Percentiles rank a stretch among this genome's conserved stretches.
Conservation (phyloP, 169 alveolate genomes). For the Cyclospora cayetanensis region DNA sequence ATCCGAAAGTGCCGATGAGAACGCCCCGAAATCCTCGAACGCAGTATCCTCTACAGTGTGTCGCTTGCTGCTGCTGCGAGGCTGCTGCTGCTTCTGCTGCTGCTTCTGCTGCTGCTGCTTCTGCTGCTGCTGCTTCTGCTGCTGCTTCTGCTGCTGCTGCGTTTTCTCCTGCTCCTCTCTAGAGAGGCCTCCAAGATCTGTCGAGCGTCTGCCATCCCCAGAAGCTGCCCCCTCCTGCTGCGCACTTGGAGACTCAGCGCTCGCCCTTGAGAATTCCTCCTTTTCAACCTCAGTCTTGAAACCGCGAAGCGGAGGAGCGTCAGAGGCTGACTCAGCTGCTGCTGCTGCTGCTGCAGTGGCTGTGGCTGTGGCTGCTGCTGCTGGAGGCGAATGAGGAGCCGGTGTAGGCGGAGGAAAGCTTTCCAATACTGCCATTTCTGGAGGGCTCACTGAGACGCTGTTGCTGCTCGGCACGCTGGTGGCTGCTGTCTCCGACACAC, state of each 20-base stretch:
- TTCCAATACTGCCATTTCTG: too few species aligned
- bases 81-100: not conserved
- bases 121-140: conserved; percentile 10
- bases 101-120: conserved; percentile 17
- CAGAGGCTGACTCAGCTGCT: not conserved
- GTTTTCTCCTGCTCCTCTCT: not conserved
- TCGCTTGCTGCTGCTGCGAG: not conserved
- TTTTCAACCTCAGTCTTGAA: too few species aligned
- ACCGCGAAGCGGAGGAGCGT: too few species aligned
- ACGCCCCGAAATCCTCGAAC: conserved; percentile 29
- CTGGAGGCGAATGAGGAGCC: not conserved
- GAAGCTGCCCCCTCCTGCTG: too few species aligned
- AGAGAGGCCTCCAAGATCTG: not conserved
- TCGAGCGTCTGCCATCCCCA: not conserved
- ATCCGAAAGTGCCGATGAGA: conserved; percentile 24
- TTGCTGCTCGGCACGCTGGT: too few species aligned
- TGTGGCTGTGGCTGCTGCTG: not conserved
- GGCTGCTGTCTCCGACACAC: too few species aligned
- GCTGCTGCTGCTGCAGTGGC: conserved; percentile 26
- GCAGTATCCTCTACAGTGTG: not conserved
- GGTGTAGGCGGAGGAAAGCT: not conserved
- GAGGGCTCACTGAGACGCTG: too few species aligned
- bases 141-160: not conserved
- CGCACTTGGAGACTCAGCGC: too few species aligned
- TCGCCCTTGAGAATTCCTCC: too few species aligned